Percentiles rank a stretch among this genome's conserved stretches.
phyloP scores from a whole-genome alignment of 2,329 filamentous ascomycete species.

The Venturia carpophila region DNA sequence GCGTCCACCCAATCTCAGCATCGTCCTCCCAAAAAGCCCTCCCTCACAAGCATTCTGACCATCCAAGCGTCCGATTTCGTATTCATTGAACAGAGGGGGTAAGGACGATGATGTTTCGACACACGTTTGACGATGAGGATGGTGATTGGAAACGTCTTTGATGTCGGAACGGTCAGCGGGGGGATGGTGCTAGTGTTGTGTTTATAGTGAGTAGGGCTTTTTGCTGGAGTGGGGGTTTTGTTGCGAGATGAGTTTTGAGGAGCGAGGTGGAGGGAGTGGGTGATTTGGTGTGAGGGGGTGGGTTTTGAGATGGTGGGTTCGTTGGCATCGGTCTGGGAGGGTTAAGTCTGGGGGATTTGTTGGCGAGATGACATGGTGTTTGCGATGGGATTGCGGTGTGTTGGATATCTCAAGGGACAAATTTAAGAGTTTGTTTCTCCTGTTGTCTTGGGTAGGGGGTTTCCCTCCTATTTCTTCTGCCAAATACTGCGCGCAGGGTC shows the following conservation, averaged over 20 bases:
- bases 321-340: not conserved
- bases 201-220: slow-evolving; percentile 5
- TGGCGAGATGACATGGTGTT: not conserved
- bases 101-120: too few species aligned
- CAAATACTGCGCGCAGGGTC: too few species aligned
- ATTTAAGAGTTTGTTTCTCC: too few species aligned
- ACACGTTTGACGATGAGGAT: too few species aligned
- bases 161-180: not conserved
- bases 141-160: not conserved
- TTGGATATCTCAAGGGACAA: too few species aligned
- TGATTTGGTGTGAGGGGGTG: not conserved
- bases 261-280: not conserved
- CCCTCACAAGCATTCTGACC: not conserved
- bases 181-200: not conserved
- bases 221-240: not conserved
- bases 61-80: not conserved
- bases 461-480: too few species aligned
- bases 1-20: not conserved
- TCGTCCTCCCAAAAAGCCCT: too few species aligned
- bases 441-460: too few species aligned
- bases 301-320: not conserved
- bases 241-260: not conserved
- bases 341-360: not conserved
- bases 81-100: too few species aligned
- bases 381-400: too few species aligned